Conservation (phyloP, 2,329 filamentous ascomycete species). For the Drechslerella coelobrocha region DNA sequence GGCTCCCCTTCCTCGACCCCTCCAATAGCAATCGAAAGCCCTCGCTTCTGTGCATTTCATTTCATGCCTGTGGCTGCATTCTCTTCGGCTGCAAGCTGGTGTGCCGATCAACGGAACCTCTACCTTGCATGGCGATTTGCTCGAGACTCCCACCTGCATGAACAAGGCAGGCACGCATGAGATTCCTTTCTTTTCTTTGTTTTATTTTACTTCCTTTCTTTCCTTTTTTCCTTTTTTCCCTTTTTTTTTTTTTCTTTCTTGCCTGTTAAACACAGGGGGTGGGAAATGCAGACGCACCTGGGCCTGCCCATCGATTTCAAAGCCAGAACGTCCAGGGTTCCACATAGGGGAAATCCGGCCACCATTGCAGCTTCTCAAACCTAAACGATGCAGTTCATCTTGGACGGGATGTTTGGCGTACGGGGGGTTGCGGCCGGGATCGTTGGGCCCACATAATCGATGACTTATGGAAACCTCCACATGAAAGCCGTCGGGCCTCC, state of each 20-base stretch:
- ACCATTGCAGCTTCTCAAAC: constrained; percentile 50
- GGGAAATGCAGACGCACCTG: constrained; percentile 38
- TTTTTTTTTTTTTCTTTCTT: constrained; percentile 19
- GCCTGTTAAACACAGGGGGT: constrained; percentile 6
- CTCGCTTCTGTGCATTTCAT: constrained; percentile 18
- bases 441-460: constrained; percentile 38
- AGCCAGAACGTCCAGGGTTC: constrained; percentile 39
- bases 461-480: constrained; percentile 50
- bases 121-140: constrained; percentile 42
- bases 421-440: constrained; percentile 37
- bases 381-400: constrained; percentile 48
- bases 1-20: constrained; percentile 13
- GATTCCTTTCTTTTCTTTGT: constrained; percentile 19
- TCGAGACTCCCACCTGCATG: constrained; percentile 22
- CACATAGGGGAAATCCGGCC: constrained; percentile 36
- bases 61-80: constrained; percentile 5
- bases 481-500: constrained; percentile 43
- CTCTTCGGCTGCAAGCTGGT: not conserved
- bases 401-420: constrained; percentile 40
- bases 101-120: constrained; percentile 43
- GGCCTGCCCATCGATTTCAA: constrained; percentile 38
- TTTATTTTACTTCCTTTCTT: constrained; percentile 13
- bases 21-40: constrained; percentile 4
- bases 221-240: constrained; percentile 1
- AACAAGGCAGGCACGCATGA: constrained; percentile 30